phyloP scores from a whole-genome alignment of 345 rosid genomes.

The Carallia brachiata region DNA sequence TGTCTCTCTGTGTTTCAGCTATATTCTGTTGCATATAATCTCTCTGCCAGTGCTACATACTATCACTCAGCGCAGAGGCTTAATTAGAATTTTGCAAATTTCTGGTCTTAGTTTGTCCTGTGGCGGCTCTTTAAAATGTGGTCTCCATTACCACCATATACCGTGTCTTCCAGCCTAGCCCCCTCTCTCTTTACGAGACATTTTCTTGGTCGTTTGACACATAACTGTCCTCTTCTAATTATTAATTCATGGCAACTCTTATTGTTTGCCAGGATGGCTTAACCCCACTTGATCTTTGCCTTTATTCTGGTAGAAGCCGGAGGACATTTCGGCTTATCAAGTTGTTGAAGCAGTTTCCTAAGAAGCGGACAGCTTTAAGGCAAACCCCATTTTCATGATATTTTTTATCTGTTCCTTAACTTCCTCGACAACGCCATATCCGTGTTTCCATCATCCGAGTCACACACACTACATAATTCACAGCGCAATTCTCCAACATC shows the following conservation, averaged over 20 bases:
- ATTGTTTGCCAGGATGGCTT: conserved; percentile 60
- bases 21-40: no score
- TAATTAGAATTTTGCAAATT: no score
- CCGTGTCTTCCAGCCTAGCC: no score
- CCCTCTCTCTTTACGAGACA: no score
- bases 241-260: not conserved
- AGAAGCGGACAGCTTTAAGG: conserved; percentile 10
- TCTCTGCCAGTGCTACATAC: no score
- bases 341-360: conserved; percentile 63
- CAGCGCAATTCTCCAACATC: no score
- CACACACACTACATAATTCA: no score
- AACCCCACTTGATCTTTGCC: conserved; percentile 81
- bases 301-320: conserved; percentile 52
- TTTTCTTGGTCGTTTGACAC: no score
- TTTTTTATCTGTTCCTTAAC: not conserved
- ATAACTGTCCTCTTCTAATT: not conserved
- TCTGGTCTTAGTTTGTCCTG: no score
- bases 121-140: no score
- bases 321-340: conserved; percentile 73
- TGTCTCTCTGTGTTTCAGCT: not conserved
- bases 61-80: no score
- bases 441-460: not conserved
- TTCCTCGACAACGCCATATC: not conserved
- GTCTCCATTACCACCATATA: no score
- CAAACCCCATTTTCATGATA: not conserved